Base-by-base conservation (phyloP, 345 rosid species). In the Erysimum cheiranthoides region DNA sequence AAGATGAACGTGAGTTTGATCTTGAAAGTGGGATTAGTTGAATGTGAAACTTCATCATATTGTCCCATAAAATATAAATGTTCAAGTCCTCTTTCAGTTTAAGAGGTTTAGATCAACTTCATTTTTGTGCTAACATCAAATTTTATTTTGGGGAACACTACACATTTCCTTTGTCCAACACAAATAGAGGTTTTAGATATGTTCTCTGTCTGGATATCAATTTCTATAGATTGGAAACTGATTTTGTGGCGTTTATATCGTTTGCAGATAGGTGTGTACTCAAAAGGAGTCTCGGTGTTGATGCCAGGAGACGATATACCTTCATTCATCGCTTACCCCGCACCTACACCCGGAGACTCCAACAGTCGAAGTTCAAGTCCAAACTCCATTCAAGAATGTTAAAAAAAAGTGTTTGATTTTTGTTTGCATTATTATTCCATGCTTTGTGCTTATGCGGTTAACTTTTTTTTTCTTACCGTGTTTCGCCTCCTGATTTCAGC, bases 281-380 rank as follows among this genome's bases (percentile, higher is more conserved):
- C 89, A 27, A 87, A 75, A 71, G 94, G 87, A 53, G 91, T 91
- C 66, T 93, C 93, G 0, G 97, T 93, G 6, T 64, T 93, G 74
- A 93, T 93, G 96, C 96, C 92, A 0, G 93, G 97, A 75, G 87
- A 93, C 31, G 69, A 78, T 36, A 70, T 86, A 36, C 97, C 96
- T 8, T 81, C 96, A 3, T 93, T 81, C 84, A 87, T 91, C 4
- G 96, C 93, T 1, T 83, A 80, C 17, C 96, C 86, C 6, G 92
- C 85, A 14, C 86, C 96, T 0, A 77, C 64, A 34, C 85, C 87
- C 0, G 6, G 66, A 42, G 17, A 21, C 42, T 64, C 54, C 51
- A 21, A 21, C 8, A 14, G 8, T 62, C 28, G 59, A 34, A 78
- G 39, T 66, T 77, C 80, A n/a, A 65, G 40, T 60, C 16, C 63